These are phyloP conservation scores for Aristolochia contorta DNA, from an alignment of 164 flowering plant species.

Conservation along the genomic window DNA sequence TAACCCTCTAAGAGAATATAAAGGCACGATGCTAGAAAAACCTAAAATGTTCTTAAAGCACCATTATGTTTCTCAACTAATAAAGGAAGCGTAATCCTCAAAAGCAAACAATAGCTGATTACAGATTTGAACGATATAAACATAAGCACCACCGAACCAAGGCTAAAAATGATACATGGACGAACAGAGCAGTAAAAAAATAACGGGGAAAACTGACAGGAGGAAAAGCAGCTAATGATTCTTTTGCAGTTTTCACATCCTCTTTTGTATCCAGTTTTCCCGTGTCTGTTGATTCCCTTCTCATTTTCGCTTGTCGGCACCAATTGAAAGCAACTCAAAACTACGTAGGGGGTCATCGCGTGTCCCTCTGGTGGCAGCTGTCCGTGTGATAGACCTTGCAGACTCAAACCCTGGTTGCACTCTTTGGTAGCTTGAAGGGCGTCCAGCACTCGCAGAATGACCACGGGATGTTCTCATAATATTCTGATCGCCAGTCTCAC, in stretches of 20 bases:
- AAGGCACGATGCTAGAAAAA: too few species aligned
- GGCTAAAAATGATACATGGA: too few species aligned
- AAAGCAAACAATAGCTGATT: too few species aligned
- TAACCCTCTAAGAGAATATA: too few species aligned
- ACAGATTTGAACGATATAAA: background rate
- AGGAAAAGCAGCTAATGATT: too few species aligned
- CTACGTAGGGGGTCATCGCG: slow-evolving; percentile 33
- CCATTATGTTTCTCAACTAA: too few species aligned
- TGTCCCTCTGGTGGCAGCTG: slow-evolving; percentile 17
- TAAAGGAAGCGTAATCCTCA: too few species aligned
- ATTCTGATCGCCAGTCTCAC: slow-evolving; percentile 16
- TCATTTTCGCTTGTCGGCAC: slow-evolving; percentile 35
- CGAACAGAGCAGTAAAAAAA: too few species aligned
- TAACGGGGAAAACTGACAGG: too few species aligned
- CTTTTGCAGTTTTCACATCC: too few species aligned
- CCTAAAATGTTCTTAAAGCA: too few species aligned
- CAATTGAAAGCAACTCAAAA: slow-evolving; percentile 41
- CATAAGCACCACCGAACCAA: background rate
- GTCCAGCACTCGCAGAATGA: slow-evolving; percentile 20
- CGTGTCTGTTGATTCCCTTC: background rate
- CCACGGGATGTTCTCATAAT: slow-evolving; percentile 10
- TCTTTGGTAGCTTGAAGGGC: slow-evolving; percentile 23
- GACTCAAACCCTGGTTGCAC: slow-evolving; percentile 29
- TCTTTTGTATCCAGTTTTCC: background rate
- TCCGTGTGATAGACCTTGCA: slow-evolving; percentile 21